Conservation (phyloP, 257 asterid genomes). For the Buddleja alternifolia region DNA sequence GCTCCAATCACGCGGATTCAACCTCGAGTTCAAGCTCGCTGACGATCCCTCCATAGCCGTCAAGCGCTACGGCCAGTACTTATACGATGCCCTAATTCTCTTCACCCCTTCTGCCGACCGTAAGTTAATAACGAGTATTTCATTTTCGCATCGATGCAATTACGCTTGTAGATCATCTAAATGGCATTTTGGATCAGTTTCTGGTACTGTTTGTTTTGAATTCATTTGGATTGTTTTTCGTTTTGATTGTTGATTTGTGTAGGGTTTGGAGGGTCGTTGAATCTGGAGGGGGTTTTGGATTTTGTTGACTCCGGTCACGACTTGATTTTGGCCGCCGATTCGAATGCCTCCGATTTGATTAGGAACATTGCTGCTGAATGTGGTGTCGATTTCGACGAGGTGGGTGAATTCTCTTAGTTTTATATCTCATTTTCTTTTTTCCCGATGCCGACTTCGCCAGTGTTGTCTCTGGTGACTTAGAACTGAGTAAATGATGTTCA, state of each 20-base stretch:
- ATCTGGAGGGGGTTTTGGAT: constrained; percentile 67
- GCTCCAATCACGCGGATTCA: constrained; percentile 64
- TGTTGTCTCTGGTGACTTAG: not conserved
- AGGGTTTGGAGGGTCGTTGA: constrained; percentile 87
- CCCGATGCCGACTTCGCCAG: not conserved
- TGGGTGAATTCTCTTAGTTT: constrained; percentile 11
- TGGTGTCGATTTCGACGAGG: constrained; percentile 60
- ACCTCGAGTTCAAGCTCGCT: constrained; percentile 79
- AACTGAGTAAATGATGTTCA: not conserved
- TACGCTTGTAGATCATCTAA: not conserved
- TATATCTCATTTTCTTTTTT: not conserved
- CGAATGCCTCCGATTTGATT: constrained; percentile 71
- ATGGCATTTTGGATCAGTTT: not conserved
- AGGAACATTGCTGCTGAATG: constrained; percentile 67
- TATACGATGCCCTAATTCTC: constrained; percentile 74
- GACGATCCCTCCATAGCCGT: constrained; percentile 63
- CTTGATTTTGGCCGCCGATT: constrained; percentile 78
- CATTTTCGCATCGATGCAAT: not conserved
- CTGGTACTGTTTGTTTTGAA: not conserved
- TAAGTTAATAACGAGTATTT: constrained; percentile 31
- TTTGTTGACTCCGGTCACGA: constrained; percentile 89
- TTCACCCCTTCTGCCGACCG: constrained; percentile 69
- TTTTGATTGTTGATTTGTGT: not conserved
- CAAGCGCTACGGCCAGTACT: constrained; percentile 72
- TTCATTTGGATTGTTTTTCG: not conserved